These are phyloP conservation scores for Acer saccharum DNA, from an alignment of 345 rosid genomes.

Conservation along the genomic window DNA sequence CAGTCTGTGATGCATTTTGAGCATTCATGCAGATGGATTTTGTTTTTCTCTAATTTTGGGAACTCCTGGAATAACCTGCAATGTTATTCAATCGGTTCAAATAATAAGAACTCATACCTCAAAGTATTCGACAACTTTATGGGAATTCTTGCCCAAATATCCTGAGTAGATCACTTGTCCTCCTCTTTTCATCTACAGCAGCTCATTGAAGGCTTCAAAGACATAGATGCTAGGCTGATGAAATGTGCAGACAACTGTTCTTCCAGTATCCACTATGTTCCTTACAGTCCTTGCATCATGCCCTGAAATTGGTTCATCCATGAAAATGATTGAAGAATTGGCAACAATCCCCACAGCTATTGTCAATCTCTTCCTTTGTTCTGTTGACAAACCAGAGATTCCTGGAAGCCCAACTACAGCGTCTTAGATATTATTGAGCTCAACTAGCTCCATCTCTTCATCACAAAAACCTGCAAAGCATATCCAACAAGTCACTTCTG, in stretches of 20 bases:
- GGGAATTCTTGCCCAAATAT: slow-evolving; percentile 47
- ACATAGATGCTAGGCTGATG: slow-evolving; percentile 65
- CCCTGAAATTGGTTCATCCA: slow-evolving; percentile 66
- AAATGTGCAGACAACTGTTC: slow-evolving; percentile 53
- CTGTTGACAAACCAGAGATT: slow-evolving; percentile 24
- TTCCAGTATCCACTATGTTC: slow-evolving; percentile 41
- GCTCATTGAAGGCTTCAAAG: slow-evolving; percentile 63
- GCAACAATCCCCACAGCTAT: slow-evolving; percentile 67
- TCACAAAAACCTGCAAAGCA: no score
- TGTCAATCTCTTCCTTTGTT: slow-evolving; percentile 55
- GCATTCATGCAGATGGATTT: slow-evolving; percentile 66
- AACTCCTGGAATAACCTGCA: slow-evolving; percentile 49
- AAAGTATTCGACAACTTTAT: slow-evolving; percentile 51
- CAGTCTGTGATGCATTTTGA: not conserved
- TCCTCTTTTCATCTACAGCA: slow-evolving; percentile 57
- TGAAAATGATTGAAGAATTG: slow-evolving; percentile 62
- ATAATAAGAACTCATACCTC: slow-evolving; percentile 31
- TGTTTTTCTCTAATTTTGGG: slow-evolving; percentile 48
- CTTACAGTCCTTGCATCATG: slow-evolving; percentile 61
- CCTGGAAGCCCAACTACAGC: slow-evolving; percentile 38
- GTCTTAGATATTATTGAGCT: slow-evolving; percentile 37
- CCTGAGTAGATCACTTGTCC: slow-evolving; percentile 56
- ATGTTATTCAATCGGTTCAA: not conserved
- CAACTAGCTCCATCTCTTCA: no score
- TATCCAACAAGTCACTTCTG: no score